Conservation (phyloP, 23 red algal species). For the Gracilaria gracilis region DNA sequence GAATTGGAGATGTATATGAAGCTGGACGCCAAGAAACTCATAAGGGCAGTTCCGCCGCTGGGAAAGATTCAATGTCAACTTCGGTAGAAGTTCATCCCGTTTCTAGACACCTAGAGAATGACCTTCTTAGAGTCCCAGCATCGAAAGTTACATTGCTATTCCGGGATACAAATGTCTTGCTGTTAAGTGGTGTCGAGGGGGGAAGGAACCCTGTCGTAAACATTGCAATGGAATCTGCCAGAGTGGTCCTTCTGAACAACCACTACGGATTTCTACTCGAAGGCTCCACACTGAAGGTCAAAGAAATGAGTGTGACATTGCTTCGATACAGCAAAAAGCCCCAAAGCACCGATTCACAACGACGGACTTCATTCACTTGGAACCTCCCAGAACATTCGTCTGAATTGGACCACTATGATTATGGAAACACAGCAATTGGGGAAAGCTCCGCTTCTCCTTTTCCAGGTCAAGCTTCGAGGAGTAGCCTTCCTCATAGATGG, state of each 20-base stretch:
- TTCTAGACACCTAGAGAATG: neutral
- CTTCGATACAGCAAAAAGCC: constrained; percentile 8
- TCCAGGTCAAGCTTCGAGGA: neutral
- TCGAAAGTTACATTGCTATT: constrained; percentile 20
- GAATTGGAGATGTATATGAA: neutral
- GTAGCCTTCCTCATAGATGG: neutral
- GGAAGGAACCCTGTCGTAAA: neutral
- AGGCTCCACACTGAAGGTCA: neutral
- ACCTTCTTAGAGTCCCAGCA: neutral
- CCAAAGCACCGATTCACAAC: neutral
- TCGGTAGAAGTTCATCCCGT: neutral
- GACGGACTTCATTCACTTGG: neutral
- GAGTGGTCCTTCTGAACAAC: neutral
- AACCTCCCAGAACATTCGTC: neutral
- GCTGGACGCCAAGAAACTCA: neutral
- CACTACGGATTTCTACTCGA: neutral
- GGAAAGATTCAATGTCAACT: neutral
- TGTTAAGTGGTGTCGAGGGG: neutral
- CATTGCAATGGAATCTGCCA: neutral
- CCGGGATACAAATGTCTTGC: neutral
- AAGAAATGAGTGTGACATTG: neutral
- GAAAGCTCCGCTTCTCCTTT: neutral
- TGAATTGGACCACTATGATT: neutral
- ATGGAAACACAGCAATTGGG: neutral
- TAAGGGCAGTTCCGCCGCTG: neutral